phyloP scores from a whole-genome alignment of 768 basidiomycete genomes.

The Leccinum imitatum region DNA sequence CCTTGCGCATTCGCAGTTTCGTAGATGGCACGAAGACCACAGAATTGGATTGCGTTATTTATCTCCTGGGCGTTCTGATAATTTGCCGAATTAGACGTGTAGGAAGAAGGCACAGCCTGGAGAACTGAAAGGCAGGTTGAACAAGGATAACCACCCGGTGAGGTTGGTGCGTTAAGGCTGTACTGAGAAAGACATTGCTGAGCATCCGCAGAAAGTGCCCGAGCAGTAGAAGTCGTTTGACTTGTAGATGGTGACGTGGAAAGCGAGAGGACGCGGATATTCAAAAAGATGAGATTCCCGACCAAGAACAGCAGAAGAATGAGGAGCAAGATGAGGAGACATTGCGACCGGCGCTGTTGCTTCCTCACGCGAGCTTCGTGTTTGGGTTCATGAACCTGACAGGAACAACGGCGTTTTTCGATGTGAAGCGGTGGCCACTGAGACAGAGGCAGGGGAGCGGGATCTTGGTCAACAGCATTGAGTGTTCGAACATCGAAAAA shows the following conservation, averaged over 20 bases:
- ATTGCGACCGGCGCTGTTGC: constrained; percentile 32
- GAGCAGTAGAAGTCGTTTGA: constrained; percentile 26
- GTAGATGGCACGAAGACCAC: constrained; percentile 45
- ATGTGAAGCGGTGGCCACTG: constrained; percentile 42
- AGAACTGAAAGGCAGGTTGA: constrained; percentile 43
- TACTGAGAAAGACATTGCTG: constrained; percentile 48
- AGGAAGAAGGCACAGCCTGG: constrained; percentile 38
- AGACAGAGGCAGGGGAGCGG: constrained; percentile 21
- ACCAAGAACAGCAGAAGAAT: constrained; percentile 44
- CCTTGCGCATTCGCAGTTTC: constrained; percentile 37
- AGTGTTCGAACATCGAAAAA: constrained; percentile 38
- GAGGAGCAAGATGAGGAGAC: constrained; percentile 35
- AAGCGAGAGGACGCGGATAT: constrained; percentile 34
- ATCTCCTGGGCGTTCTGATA: constrained; percentile 34
- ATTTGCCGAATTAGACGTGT: constrained; percentile 29
- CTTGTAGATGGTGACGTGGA: constrained; percentile 14
- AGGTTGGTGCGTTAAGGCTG: constrained; percentile 42
- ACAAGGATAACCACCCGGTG: constrained; percentile 47
- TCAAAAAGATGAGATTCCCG: constrained; percentile 39
- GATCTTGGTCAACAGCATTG: constrained; percentile 24
- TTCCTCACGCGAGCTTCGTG: constrained; percentile 23
- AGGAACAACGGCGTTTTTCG: constrained; percentile 33
- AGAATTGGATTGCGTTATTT: constrained; percentile 45
- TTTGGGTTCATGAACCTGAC: constrained; percentile 23
- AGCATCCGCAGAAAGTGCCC: constrained; percentile 37